Percentiles rank a stretch among this genome's conserved stretches.
These are phyloP conservation scores for Fonsecaea pedrosoi DNA, from an alignment of 2,329 filamentous ascomycete genomes.

Conservation along the genomic window DNA sequence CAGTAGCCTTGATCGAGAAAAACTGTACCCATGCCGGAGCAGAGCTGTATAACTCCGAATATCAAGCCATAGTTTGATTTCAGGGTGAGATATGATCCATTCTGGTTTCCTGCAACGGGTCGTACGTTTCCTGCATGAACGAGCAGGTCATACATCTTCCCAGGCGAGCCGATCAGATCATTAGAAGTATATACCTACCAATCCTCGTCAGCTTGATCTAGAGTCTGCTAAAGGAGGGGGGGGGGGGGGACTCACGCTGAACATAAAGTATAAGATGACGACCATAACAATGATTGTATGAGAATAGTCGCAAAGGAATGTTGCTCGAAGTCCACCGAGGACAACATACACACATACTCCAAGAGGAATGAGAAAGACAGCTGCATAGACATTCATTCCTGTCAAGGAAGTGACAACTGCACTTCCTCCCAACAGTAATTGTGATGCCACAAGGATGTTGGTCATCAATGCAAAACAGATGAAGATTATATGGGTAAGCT, in stretches of 20 bases:
- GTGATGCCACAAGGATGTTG: constrained; percentile 53
- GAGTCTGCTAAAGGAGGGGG: no score
- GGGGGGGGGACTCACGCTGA: no score
- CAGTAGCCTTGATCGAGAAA: constrained; percentile 65
- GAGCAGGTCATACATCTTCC: constrained; percentile 56
- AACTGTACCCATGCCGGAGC: no score
- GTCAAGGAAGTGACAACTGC: constrained; percentile 75
- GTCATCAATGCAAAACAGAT: constrained; percentile 49
- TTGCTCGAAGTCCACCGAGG: constrained; percentile 57
- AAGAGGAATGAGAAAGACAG: constrained; percentile 74
- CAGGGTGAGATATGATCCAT: constrained; percentile 55
- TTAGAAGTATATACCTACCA: no score
- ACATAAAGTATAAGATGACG: no score
- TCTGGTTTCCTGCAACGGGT: constrained; percentile 54
- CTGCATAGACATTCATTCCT: constrained; percentile 76
- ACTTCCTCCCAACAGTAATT: constrained; percentile 69
- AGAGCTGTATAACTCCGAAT: no score
- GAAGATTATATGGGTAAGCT: constrained; percentile 50
- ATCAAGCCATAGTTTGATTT: no score
- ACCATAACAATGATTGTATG: no score
- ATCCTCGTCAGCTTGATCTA: no score
- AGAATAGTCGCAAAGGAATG: constrained; percentile 55
- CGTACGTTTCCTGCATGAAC: constrained; percentile 50
- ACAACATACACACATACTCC: constrained; percentile 68
- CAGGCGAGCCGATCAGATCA: constrained; percentile 48